Conservation (phyloP, 1,284 basidiomycete genomes). For the Heterobasidion annosum region DNA sequence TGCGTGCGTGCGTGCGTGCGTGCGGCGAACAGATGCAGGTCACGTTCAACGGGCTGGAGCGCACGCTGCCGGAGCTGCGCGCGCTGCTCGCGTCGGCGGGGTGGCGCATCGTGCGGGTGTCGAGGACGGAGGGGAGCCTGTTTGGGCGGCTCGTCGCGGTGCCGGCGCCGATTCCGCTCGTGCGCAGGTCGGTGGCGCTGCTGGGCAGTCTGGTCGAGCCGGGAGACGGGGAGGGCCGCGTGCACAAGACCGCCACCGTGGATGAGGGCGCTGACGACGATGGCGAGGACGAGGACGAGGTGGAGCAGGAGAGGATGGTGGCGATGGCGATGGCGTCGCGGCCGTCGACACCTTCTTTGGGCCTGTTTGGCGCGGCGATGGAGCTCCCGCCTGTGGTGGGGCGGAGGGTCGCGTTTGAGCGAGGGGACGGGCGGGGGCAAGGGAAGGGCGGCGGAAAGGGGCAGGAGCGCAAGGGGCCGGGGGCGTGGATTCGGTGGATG, state of each 20-base stretch:
- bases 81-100: slow-evolving; percentile 50
- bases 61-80: slow-evolving; percentile 58
- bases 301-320: slow-evolving; percentile 5
- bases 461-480: not conserved
- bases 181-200: not conserved
- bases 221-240: not conserved
- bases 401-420: not conserved
- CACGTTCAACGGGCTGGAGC: slow-evolving; percentile 61
- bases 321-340: slow-evolving; percentile 5
- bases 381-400: slow-evolving; percentile 6
- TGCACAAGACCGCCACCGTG: not conserved
- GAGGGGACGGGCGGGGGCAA: slow-evolving; percentile 2
- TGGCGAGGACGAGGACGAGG: not conserved
- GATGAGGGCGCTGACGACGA: not conserved
- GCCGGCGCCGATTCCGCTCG: slow-evolving; percentile 23
- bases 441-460: slow-evolving; percentile 1
- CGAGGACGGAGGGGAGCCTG: slow-evolving; percentile 46
- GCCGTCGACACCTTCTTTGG: slow-evolving; percentile 9
- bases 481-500: slow-evolving; percentile 9
- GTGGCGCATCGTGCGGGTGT: slow-evolving; percentile 56
- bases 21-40: slow-evolving; percentile 49
- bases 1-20: slow-evolving; percentile 1
- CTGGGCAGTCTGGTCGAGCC: not conserved
- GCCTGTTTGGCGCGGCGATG: slow-evolving; percentile 9
- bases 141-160: slow-evolving; percentile 63